A percentile compares a stretch with the other conserved stretches of the same genome.
phyloP scores from a whole-genome alignment of 75 land plant species.

The Cunninghamia lanceolata region DNA sequence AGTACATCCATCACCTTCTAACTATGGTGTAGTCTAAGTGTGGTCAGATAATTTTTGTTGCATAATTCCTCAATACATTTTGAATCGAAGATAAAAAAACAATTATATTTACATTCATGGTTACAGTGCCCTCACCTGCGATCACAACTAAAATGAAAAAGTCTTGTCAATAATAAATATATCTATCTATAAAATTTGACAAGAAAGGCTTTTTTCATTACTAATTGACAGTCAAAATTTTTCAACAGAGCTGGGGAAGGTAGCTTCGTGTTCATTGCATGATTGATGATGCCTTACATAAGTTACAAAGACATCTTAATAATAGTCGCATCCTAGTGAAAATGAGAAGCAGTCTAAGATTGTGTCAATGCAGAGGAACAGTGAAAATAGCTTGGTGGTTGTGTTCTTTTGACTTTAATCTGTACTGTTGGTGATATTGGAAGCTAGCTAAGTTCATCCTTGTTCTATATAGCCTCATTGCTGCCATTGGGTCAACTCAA shows the following conservation, averaged over 20 bases:
- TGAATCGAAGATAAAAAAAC: not conserved
- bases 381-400: constrained; percentile 9
- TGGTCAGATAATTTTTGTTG: not conserved
- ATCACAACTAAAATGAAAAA: not conserved
- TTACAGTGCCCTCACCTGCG: not conserved
- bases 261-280: constrained; percentile 8
- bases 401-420: constrained; percentile 11
- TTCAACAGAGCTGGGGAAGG: constrained; percentile 2
- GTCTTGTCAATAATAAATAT: not conserved
- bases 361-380: not conserved
- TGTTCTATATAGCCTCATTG: not conserved
- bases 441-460: not conserved
- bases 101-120: not conserved
- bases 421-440: not conserved
- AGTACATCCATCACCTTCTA: not conserved
- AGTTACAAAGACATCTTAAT: constrained; percentile 10
- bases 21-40: not conserved
- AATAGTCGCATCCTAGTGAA: not conserved
- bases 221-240: not conserved
- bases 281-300: not conserved
- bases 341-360: not conserved
- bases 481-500: constrained; percentile 11
- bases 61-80: not conserved
- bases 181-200: not conserved
- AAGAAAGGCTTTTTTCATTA: not conserved